Evolutionary conservation across 78 protist species (phyloP), one percentile per base, ranked within the genome.

Genomic region (Protostelium mycophagum): DNA sequence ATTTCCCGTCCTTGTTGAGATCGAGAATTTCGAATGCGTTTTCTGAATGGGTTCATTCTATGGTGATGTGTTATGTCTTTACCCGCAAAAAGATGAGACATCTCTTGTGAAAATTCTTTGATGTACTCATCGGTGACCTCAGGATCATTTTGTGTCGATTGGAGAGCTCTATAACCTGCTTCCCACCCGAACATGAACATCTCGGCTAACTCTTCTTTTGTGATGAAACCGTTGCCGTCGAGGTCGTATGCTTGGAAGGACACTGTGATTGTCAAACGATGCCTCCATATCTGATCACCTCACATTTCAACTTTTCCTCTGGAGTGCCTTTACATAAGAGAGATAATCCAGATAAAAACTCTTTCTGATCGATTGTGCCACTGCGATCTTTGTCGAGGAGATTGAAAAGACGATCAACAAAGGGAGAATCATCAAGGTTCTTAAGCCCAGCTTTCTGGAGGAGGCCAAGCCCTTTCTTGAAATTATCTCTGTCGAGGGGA

Each of bases 161-260:
- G 28, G 16, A 92, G 86, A 87, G 95, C 95, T 38, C 90, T 87
- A 87, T 89, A 92, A 38, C 95, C 95, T 36, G 90, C 51, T 36
- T 89, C 89, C 95, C 95, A 92, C 36, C 92, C 95, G 84, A 87
- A 91, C 85, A 89, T 90, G 29, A 92, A 92, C 95, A 92, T 92
- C 73, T 86, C 88, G 38, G 95, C 87, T 37, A 96, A 83, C 63
- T 96, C 98, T 83, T 37, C 36, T 91, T 95, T 94, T 84, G 92
- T 63, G 73, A 96, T 96, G 73, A 87, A 88, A 35, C 97, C 96
- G 89, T 97, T 96, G 85, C 94, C 95, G 89, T 97, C 97, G 28
- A 96, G 37, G 90, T 97, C 98, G 90, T 97, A 97, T 37, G 96
- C 95, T 31, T 96, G 94, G 85, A 94, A 97, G 88, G 96, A 92